Conservation (phyloP, 108 stramenopile genomes). For the Cylindrotheca closterium region DNA sequence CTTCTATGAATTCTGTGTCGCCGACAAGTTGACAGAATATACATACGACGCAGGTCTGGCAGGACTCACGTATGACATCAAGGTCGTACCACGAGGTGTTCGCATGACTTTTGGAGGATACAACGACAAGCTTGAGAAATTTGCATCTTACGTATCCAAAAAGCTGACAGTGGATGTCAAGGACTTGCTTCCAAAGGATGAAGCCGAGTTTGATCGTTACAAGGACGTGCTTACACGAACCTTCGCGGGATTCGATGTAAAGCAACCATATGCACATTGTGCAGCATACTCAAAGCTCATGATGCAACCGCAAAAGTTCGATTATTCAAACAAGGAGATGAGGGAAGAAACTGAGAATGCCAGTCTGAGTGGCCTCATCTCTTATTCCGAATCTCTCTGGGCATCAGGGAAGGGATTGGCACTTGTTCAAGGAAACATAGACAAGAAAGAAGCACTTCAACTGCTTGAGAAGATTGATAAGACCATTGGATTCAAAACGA, state of each 20-base stretch:
- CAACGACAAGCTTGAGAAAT: constrained; percentile 73
- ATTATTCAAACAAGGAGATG: constrained; percentile 58
- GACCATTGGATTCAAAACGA: constrained; percentile 67
- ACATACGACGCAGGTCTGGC: constrained; percentile 78
- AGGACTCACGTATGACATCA: constrained; percentile 73
- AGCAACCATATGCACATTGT: constrained; percentile 82
- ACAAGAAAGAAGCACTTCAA: constrained; percentile 67
- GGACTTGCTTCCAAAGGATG: constrained; percentile 61
- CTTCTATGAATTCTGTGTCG: constrained; percentile 67
- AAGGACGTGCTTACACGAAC: constrained; percentile 65
- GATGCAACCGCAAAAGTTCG: constrained; percentile 54
- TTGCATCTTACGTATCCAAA: constrained; percentile 65
- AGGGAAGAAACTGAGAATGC: constrained; percentile 47
- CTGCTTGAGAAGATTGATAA: constrained; percentile 64
- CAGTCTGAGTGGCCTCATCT: constrained; percentile 48
- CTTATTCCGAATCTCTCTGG: constrained; percentile 64
- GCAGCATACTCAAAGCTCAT: constrained; percentile 55
- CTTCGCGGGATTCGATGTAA: constrained; percentile 61
- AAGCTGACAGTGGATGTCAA: constrained; percentile 56
- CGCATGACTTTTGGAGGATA: constrained; percentile 86
- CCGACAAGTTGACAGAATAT: constrained; percentile 71
- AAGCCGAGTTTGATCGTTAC: constrained; percentile 81
- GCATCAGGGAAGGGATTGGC: constrained; percentile 73
- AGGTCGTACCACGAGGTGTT: constrained; percentile 72
- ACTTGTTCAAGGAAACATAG: constrained; percentile 79